A percentile compares a stretch with the other conserved stretches of the same genome.
Conservation (phyloP, 2,329 filamentous ascomycete genomes). For the Venturia oleaginea region DNA sequence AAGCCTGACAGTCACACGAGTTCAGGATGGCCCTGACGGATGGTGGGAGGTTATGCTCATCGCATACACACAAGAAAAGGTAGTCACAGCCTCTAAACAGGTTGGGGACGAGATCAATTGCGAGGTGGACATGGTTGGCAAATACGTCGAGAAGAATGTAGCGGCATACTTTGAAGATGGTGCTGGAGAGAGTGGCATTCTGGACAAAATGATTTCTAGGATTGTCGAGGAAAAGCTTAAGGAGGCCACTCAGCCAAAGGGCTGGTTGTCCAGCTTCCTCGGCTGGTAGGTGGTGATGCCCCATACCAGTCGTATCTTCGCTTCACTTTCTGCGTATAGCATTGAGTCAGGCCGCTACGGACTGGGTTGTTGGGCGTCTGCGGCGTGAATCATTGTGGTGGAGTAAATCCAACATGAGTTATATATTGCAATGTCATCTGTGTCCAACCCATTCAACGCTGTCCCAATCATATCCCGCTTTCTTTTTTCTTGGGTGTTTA, state of each 20-base stretch:
- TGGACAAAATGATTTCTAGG: constrained; percentile 49
- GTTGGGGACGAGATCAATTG: constrained; percentile 78
- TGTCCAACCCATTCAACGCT: background rate
- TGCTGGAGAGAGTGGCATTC: constrained; percentile 41
- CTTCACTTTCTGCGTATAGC: background rate
- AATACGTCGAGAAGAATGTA: constrained; percentile 86
- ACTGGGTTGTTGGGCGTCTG: background rate
- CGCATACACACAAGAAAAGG: constrained; percentile 86
- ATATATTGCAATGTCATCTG: background rate
- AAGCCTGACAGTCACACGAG: constrained; percentile 82
- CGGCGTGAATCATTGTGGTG: background rate
- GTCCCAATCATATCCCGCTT: background rate
- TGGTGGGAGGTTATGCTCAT: constrained; percentile 97
- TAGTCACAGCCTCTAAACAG: constrained; percentile 72
- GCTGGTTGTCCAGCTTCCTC: background rate
- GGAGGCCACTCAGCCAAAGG: constrained; percentile 18
- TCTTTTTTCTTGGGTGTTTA: background rate
- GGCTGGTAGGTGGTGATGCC: background rate
- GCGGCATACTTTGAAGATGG: constrained; percentile 62
- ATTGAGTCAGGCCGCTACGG: background rate
- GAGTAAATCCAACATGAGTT: background rate
- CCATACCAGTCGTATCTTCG: background rate
- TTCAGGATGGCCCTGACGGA: constrained; percentile 69
- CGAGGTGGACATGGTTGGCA: constrained; percentile 82
- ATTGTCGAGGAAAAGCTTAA: constrained; percentile 64